Percentiles rank a stretch among this genome's conserved stretches.
phyloP scores from a whole-genome alignment of 1,284 basidiomycete species.

The Boletus sp. region DNA sequence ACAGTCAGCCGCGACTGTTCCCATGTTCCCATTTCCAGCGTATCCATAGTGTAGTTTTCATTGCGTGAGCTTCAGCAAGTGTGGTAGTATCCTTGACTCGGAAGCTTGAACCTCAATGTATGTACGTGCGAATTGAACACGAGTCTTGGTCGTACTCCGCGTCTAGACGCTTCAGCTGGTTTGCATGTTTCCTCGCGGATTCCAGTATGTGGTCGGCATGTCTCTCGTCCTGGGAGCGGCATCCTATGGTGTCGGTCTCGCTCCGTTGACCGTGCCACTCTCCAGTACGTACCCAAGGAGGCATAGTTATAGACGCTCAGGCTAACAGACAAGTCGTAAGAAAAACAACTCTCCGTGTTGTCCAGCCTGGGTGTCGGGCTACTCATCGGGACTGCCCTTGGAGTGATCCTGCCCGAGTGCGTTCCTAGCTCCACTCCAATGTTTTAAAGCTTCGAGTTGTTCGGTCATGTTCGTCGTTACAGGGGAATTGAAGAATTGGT shows the following conservation, averaged over 20 bases:
- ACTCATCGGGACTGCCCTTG: slow-evolving; percentile 82
- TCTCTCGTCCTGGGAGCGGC: slow-evolving; percentile 66
- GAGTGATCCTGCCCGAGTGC: slow-evolving; percentile 90
- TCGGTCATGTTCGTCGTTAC: slow-evolving; percentile 3
- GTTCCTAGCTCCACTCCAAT: slow-evolving; percentile 29
- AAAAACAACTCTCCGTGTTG: slow-evolving; percentile 54
- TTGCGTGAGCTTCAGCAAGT: too few species aligned
- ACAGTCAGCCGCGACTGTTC: too few species aligned
- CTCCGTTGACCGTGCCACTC: slow-evolving; percentile 71
- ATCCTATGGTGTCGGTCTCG: slow-evolving; percentile 68
- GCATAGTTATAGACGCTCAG: not conserved
- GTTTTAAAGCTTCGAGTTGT: not conserved
- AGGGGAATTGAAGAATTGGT: slow-evolving; percentile 62
- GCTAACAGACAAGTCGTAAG: slow-evolving; percentile 35
- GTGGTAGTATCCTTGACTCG: too few species aligned
- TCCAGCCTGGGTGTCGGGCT: slow-evolving; percentile 79
- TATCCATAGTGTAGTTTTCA: too few species aligned
- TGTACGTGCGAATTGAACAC: slow-evolving; percentile 1
- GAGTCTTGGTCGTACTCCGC: not conserved
- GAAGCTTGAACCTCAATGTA: too few species aligned
- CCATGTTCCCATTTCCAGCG: too few species aligned
- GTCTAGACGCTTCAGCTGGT: too few species aligned
- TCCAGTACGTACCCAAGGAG: slow-evolving; percentile 55
- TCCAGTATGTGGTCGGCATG: slow-evolving; percentile 50
- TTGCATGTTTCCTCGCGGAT: slow-evolving; percentile 28